These are phyloP conservation scores for Trichoderma afroharzianum DNA, from an alignment of 2,329 filamentous ascomycete species.

Conservation along the genomic window DNA sequence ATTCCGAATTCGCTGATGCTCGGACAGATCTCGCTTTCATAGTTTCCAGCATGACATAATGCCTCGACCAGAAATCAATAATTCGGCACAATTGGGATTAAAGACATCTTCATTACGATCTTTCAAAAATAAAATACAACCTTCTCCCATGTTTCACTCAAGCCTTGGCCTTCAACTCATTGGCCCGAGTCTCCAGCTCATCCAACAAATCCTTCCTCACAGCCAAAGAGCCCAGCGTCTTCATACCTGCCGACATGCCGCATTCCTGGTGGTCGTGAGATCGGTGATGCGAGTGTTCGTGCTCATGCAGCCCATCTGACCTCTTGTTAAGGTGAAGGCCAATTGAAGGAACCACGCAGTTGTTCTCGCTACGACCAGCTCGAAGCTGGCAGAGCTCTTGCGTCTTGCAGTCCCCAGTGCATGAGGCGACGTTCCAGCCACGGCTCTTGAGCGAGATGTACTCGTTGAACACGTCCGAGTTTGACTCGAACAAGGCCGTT, in stretches of 20 bases:
- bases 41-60: neutral
- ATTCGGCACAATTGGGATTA: neutral
- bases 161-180: neutral
- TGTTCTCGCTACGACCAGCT: slow-evolving; percentile 50
- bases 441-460: slow-evolving; percentile 48
- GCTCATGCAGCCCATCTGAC: slow-evolving; percentile 20
- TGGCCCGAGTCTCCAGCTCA: slow-evolving; percentile 22
- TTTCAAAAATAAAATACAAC: neutral
- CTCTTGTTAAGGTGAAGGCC: slow-evolving; percentile 35
- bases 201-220: slow-evolving; percentile 25
- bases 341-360: slow-evolving; percentile 41
- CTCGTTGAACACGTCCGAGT: slow-evolving; percentile 41
- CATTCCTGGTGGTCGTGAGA: slow-evolving; percentile 27
- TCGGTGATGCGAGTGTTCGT: slow-evolving; percentile 18
- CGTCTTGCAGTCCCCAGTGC: slow-evolving; percentile 40
- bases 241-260: slow-evolving; percentile 28
- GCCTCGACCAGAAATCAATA: neutral
- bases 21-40: neutral
- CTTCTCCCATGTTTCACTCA: neutral
- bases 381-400: slow-evolving; percentile 51
- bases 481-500: slow-evolving; percentile 44
- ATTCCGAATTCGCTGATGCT: neutral
- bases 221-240: slow-evolving; percentile 27
- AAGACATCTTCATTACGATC: neutral
- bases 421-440: slow-evolving; percentile 40